Percentiles rank a stretch among this genome's conserved stretches.
Conservation (phyloP, 345 rosid species). For the Boechera divaricarpa region DNA sequence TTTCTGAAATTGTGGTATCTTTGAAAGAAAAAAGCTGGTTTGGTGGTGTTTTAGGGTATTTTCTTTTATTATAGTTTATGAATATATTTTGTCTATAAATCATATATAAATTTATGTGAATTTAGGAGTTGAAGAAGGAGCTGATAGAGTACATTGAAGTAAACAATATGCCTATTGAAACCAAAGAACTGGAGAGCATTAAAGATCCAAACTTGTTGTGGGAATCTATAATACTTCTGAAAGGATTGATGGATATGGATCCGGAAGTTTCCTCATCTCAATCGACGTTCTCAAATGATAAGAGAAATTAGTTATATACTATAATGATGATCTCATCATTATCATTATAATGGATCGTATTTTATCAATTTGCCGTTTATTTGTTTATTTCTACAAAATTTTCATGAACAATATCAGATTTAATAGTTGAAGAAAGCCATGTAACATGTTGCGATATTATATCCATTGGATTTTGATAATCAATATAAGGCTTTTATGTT, state of each 20-base stretch:
- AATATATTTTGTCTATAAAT: background rate
- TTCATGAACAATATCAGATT: background rate
- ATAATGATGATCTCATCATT: too few species aligned
- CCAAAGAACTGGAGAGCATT: background rate
- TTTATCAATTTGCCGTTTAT: too few species aligned
- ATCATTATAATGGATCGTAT: background rate
- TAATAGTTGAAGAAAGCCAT: too few species aligned
- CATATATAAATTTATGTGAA: too few species aligned
- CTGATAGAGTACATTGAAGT: background rate
- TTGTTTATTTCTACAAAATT: too few species aligned
- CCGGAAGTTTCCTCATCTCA: background rate
- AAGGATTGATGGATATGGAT: background rate
- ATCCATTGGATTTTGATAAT: background rate
- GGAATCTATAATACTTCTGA: background rate
- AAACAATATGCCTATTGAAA: background rate
- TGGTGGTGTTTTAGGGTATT: background rate
- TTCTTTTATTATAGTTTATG: background rate
- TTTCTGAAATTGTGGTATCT: too few species aligned
- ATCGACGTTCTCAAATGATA: background rate
- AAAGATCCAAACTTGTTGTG: background rate
- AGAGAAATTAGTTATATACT: background rate
- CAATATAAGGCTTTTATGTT: background rate
- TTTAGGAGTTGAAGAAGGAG: background rate
- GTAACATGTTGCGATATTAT: too few species aligned
- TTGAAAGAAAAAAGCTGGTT: background rate